Percentiles rank a stretch among this genome's conserved stretches.
phyloP scores from a whole-genome alignment of 805 yeast genomes.

The Candida glaebosa region DNA sequence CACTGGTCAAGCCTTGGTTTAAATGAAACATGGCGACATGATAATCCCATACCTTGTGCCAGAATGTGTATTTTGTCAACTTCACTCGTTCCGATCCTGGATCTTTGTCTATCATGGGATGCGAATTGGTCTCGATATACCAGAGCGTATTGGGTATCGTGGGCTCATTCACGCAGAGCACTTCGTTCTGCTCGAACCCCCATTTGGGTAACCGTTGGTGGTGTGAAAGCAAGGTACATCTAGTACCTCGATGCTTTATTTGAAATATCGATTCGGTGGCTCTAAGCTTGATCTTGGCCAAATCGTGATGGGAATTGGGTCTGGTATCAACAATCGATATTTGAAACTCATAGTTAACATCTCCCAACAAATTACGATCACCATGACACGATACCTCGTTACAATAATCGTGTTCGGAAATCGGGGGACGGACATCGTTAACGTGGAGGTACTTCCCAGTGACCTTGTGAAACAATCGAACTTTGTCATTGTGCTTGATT shows the following conservation, averaged over 20 bases:
- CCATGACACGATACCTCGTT: constrained; percentile 78
- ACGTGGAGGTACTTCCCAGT: constrained; percentile 72
- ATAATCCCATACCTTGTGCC: constrained; percentile 50
- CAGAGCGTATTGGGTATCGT: constrained; percentile 65
- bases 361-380: constrained; percentile 57
- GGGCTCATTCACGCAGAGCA: constrained; percentile 78
- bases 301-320: constrained; percentile 29
- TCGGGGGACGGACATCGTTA: constrained; percentile 75
- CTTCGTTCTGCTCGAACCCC: constrained; percentile 86
- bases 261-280: constrained; percentile 71
- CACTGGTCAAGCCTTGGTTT: constrained; percentile 44
- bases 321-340: constrained; percentile 43
- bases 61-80: constrained; percentile 33
- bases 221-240: constrained; percentile 75
- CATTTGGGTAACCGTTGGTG: constrained; percentile 71
- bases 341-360: constrained; percentile 67
- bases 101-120: constrained; percentile 40
- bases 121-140: constrained; percentile 64
- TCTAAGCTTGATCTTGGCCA: constrained; percentile 35
- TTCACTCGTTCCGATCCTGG: constrained; percentile 17
- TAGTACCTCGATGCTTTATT: constrained; percentile 60
- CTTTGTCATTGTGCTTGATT: constrained; percentile 51
- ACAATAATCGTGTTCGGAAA: constrained; percentile 87
- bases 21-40: constrained; percentile 54
- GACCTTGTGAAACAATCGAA: constrained; percentile 65